Base-by-base conservation (phyloP, 2,329 filamentous ascomycete species). In the Chaetomium sp. region DNA sequence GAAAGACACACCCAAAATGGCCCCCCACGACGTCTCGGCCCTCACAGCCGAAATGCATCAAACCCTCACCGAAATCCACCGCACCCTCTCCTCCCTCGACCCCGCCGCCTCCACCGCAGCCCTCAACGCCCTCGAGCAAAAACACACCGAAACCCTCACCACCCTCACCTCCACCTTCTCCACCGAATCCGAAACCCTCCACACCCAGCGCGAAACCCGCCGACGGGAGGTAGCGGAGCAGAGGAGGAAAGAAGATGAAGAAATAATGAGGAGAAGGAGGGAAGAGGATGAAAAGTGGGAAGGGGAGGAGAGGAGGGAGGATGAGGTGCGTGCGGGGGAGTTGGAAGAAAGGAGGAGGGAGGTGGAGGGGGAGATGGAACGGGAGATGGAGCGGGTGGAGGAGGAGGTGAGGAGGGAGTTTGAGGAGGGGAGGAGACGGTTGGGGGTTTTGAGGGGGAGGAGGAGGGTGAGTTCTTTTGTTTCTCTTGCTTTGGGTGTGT, bases 401-500 rank as follows among this genome's bases (percentile, higher is more conserved):
- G 77, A 76, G 2, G 67, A 65, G 1, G 74, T 69, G 52, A 67
- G 81, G 60, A 78, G 77, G 59, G 68, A 66, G 1, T 73, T 78
- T 0, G 85, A 83, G 0, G 85, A 81, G 2, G 73, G 74, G 61
- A 69, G 62, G 35, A 74, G 74, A 58, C 91, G 86, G 87, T 76
- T 76, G 44, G 67, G 65, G 10, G 45, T 34, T 12, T 35, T 61
- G 33, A 50, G 59, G 41, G 57, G 60, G 35, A 52, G 38, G 56
- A 61, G 54, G 50, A 56, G 57, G 54, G 67, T 67, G 57, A 44
- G 62, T 42, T 40, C 40, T 19, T 37, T 35, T 9, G 6, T 6
- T 12, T 1, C 36, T 19, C 35, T 75, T n/a, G n/a, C n/a, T n/a
- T n/a, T n/a, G n/a, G n/a, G n/a, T n/a, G n/a, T n/a, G n/a, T n/a